Conservation (phyloP, 202 grass and related monocot species). For the Digitaria exilis region DNA sequence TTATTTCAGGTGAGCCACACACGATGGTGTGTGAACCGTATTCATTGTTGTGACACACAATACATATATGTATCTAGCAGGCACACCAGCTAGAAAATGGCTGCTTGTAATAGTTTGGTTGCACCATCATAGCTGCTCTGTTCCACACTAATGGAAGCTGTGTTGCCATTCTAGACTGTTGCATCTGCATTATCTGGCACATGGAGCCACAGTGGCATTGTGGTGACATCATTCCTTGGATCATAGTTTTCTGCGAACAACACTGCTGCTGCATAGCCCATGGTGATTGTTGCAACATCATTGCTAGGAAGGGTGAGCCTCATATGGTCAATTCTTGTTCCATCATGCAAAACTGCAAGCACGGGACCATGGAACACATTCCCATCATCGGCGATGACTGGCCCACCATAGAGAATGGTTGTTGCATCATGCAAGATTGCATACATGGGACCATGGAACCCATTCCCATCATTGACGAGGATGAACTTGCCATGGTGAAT, state of each 20-base stretch:
- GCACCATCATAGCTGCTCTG: not conserved
- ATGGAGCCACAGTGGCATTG: not conserved
- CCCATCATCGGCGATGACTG: too few species aligned
- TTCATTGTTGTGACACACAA: not conserved
- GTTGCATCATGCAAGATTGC: too few species aligned
- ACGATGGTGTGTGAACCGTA: conserved; percentile 14
- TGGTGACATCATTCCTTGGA: not conserved
- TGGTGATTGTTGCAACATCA: not conserved
- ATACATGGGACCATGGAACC: too few species aligned
- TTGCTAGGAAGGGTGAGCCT: not conserved
- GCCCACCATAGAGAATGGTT: too few species aligned
- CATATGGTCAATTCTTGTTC: not conserved
- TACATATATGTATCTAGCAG: not conserved
- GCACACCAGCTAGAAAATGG: not conserved
- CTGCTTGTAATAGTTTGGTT: not conserved
- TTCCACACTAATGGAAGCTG: too few species aligned
- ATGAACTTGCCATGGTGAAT: not conserved
- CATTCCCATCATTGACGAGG: too few species aligned
- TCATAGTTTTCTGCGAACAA: not conserved
- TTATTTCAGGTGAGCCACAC: not conserved
- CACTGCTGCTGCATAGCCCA: not conserved
- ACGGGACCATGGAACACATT: not conserved
- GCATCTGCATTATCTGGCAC: not conserved
- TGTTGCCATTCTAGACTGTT: too few species aligned
- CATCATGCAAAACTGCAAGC: not conserved